Percentiles rank a stretch among this genome's conserved stretches.
These are phyloP conservation scores for Colletotrichum gigasporum DNA, from an alignment of 2,329 filamentous ascomycete genomes.

Conservation along the genomic window DNA sequence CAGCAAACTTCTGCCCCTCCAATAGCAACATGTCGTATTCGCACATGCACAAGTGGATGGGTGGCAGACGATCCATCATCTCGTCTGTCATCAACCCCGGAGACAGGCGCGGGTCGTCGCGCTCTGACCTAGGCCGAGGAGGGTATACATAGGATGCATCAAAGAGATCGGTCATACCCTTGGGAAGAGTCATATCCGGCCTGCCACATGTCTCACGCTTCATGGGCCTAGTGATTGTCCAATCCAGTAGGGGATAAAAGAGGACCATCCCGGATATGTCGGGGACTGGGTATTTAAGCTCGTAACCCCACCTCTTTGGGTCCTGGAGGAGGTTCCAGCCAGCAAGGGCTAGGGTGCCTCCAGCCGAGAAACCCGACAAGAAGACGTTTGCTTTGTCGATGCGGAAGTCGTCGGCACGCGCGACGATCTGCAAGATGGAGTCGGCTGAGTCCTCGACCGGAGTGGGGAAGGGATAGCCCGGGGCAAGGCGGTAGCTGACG, in stretches of 20 bases:
- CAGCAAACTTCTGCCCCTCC: constrained; percentile 69
- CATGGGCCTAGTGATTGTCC: constrained; percentile 63
- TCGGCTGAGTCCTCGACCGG: constrained; percentile 74
- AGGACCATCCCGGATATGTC: constrained; percentile 62
- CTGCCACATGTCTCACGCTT: constrained; percentile 63
- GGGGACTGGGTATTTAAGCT: constrained; percentile 49
- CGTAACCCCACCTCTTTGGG: constrained; percentile 50
- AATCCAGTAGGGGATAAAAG: constrained; percentile 72
- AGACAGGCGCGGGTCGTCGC: constrained; percentile 64
- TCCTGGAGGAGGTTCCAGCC: constrained; percentile 57
- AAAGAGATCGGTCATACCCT: constrained; percentile 68
- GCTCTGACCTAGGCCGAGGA: constrained; percentile 52
- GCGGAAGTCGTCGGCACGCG: constrained; percentile 64
- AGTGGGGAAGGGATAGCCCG: constrained; percentile 70
- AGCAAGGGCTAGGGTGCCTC: constrained; percentile 64
- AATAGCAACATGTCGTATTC: constrained; percentile 72
- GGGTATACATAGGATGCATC: constrained; percentile 70
- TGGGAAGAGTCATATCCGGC: constrained; percentile 67
- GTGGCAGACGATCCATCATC: constrained; percentile 60
- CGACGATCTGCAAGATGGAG: constrained; percentile 68
- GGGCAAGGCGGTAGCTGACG: constrained; percentile 75
- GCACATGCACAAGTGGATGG: constrained; percentile 68
- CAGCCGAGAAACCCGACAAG: constrained; percentile 72
- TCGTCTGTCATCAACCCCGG: constrained; percentile 65
- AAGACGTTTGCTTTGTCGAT: constrained; percentile 66